Evolutionary conservation across 2,329 filamentous ascomycete species (phyloP).

Genomic region (Neurospora crassa): DNA sequence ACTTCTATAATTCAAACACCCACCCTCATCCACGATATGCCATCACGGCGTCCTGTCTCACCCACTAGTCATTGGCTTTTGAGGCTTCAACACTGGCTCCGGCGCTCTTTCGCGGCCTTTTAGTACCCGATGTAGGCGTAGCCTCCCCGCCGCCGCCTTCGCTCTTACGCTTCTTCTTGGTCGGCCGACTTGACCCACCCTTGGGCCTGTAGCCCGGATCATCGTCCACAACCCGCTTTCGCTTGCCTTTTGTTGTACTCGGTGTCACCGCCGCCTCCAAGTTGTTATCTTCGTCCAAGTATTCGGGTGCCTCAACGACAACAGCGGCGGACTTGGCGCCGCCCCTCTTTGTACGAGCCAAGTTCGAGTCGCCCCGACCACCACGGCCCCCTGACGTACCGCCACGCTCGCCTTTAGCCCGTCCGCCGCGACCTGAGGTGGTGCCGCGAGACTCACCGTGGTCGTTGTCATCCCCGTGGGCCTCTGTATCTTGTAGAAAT

Average conservation of each 20-base stretch:
- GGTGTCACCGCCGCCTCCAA: constrained; percentile 25
- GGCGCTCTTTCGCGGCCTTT: constrained; percentile 25
- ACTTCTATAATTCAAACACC: background rate
- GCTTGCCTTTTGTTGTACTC: constrained; percentile 37
- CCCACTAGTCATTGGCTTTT: constrained; percentile 6
- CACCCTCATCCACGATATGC: background rate
- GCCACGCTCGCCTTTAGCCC: constrained; percentile 25
- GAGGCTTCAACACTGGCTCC: constrained; percentile 4
- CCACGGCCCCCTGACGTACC: constrained; percentile 19
- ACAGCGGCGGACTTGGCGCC: constrained; percentile 4
- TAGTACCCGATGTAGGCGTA: constrained; percentile 21
- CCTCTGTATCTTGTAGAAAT: constrained; percentile 68
- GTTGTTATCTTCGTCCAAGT: constrained; percentile 19
- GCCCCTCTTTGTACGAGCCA: constrained; percentile 12
- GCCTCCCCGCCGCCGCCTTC: constrained; percentile 26
- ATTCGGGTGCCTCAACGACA: constrained; percentile 5
- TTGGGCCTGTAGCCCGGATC: constrained; percentile 51
- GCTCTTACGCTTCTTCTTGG: constrained; percentile 51
- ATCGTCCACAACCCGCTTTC: constrained; percentile 42
- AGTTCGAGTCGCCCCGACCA: constrained; percentile 7
- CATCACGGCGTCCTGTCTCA: background rate
- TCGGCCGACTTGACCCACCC: constrained; percentile 41
- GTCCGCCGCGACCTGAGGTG: constrained; percentile 13
- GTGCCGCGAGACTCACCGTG: constrained; percentile 5
- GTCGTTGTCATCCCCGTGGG: constrained; percentile 27